Evolutionary conservation across 257 asterid genomes (phyloP).

Genomic region (Marsdenia floribunda): DNA sequence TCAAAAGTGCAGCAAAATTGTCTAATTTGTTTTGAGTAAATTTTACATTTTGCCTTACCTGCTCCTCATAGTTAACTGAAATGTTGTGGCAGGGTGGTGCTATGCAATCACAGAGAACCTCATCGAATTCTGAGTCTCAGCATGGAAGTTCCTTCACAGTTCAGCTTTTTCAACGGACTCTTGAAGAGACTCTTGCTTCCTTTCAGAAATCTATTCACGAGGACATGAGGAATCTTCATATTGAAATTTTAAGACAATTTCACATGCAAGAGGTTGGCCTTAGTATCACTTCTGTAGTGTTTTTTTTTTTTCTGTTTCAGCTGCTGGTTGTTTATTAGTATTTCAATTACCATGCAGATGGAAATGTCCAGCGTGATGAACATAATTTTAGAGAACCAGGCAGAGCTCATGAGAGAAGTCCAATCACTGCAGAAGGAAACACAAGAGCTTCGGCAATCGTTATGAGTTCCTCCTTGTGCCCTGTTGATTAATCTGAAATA

Average conservation of each 20-base stretch:
- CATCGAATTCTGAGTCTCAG: constrained; percentile 49
- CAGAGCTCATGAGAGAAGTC: constrained; percentile 73
- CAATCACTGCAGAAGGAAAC: constrained; percentile 69
- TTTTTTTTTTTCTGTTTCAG: background rate
- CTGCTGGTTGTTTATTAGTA: constrained; percentile 12
- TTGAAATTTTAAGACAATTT: constrained; percentile 78
- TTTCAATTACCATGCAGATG: constrained; percentile 43
- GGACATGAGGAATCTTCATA: constrained; percentile 86
- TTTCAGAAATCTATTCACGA: constrained; percentile 88
- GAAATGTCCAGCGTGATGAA: constrained; percentile 59
- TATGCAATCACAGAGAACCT: constrained; percentile 34
- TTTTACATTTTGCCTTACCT: constrained; percentile 3
- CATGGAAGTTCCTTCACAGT: constrained; percentile 77
- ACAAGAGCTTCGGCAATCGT: constrained; percentile 63
- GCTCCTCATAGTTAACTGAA: constrained; percentile 3
- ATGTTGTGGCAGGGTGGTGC: constrained; percentile 55
- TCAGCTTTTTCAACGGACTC: constrained; percentile 89
- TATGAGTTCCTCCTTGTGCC: constrained; percentile 30
- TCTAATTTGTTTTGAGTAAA: background rate
- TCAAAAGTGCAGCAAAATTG: background rate
- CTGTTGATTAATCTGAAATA: background rate
- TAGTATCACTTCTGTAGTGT: background rate
- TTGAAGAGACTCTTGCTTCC: constrained; percentile 79
- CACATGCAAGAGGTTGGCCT: constrained; percentile 87
- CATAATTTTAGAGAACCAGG: constrained; percentile 65